Evolutionary conservation across 2,329 filamentous ascomycete species (phyloP), one percentile per base, ranked within the genome.

Genomic region (Intubia oerlemansii): DNA sequence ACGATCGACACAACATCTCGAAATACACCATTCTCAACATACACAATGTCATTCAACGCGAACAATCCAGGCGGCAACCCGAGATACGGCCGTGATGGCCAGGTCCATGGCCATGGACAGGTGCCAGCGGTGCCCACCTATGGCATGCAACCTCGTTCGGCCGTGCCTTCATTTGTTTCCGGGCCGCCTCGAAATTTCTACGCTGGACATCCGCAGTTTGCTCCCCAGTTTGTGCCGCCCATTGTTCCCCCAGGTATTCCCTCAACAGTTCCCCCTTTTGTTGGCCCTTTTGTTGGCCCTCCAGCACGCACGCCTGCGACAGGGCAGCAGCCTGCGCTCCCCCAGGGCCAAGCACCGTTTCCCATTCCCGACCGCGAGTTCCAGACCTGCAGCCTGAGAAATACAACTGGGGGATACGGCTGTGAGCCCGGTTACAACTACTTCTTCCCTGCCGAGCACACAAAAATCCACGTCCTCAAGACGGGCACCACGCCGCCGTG

Each of bases 371-470:
- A 60, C 37, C 34, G 47, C 0, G 44, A 50, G 2, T 56, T 62
- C 34, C 60, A 63, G 0, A 61, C 62, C 0, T 52, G 57, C 17
- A 59, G 65, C 36, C 49, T 72, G 47, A 54, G 53, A 26, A 68
- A 71, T 46, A 54, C 57, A 0, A 62, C 61, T 0, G 62, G 66
- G 25, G 64, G 64, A 14, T 52, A 59, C 1, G 63, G 66, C 23
- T 60, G 60, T 34, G 66, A 71, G 39, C 63, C 62, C 0, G 68
- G 66, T 2, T 73, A 69, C 49, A 66, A 67, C 47, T 67, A 69
- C 45, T 59, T 70, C 41, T 72, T 70, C 46, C 57, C 63, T 0
- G 39, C 49, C 0, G 53, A 62, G 36, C 62, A 71, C 43, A 65
- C 62, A 17, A 69, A 65, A 36, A 49, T 71, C 6, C 64, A 71